Base-by-base conservation (phyloP, 2,329 filamentous ascomycete species). In the Sclerotinia minor region DNA sequence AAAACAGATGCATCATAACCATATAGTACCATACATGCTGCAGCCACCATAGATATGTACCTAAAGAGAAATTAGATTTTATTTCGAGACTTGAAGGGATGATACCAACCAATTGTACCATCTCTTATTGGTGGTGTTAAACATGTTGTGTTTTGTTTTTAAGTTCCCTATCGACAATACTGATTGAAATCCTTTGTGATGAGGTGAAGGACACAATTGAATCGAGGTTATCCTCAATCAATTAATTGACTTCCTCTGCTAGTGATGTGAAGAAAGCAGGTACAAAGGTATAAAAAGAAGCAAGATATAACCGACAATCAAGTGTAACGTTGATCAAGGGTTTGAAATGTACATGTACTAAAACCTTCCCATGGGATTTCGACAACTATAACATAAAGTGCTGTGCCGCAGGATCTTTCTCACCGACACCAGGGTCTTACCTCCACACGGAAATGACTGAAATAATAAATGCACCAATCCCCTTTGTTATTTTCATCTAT, bases 1-100 rank as follows among this genome's bases (percentile, higher is more conserved):
- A 88, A 92, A 58, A 90, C 88, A 49, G 87, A 89, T 2, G 89
- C 88, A 82, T 91, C 89, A 76, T 91, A 91, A 67, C 89, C 89
- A 76, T 91, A 91, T 57, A 92, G 82, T n/a, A 91, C 87, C 89
- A 91, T 91, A 77, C 88, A 91, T 76, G 87, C 87, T 74, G 89
- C 64, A 67, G 89, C 89, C 72, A 91, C 86, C 65, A 90, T 81
- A 70, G 87, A 88, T 72, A 89, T 86, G 80, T 88, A 90, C 87
- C 86, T 85, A 58, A 26, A 49, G 19, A 26, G 2, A 8, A 45
- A 17, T 65, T 21, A 65, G 63, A 58, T 21, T 50, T 26, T 11
- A 24, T 32, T 24, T 11, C 1, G n/a, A 6, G 0, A 17, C 19
- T 3, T 13, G n/a, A 50, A 38, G 38, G 38, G 32, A n/a, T 50